phyloP scores from a whole-genome alignment of 177 flowering plant genomes.

The Vitis hybrid region DNA sequence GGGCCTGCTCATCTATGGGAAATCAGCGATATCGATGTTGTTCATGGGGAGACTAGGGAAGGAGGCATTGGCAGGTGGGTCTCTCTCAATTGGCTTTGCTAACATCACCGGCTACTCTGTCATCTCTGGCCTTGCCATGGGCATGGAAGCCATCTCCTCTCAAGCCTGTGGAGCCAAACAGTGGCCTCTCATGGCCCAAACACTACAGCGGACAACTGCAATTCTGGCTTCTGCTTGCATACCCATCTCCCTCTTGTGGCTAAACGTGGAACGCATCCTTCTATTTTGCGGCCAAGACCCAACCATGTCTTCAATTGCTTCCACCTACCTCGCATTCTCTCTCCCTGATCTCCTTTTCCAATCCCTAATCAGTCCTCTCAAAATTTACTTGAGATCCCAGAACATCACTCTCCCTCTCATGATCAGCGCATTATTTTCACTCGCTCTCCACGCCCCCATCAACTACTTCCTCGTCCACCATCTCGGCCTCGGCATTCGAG shows the following conservation, averaged over 20 bases:
- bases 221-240: slow-evolving; percentile 35
- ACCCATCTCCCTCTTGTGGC: slow-evolving; percentile 62
- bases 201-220: slow-evolving; percentile 46
- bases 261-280: slow-evolving; percentile 40
- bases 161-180: slow-evolving; percentile 62
- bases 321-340: slow-evolving; percentile 37
- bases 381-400: slow-evolving; percentile 47
- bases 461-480: slow-evolving; percentile 36
- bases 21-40: slow-evolving; percentile 43
- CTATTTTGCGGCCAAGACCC: slow-evolving; percentile 43
- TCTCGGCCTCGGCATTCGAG: slow-evolving; percentile 38
- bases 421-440: slow-evolving; percentile 26
- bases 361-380: slow-evolving; percentile 50
- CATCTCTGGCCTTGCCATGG: slow-evolving; percentile 59
- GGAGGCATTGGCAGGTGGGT: slow-evolving; percentile 56
- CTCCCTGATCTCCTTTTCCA: slow-evolving; percentile 55
- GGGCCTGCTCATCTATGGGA: slow-evolving; percentile 48
- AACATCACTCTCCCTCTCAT: slow-evolving; percentile 46
- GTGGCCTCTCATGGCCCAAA: slow-evolving; percentile 40
- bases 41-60: slow-evolving; percentile 63
- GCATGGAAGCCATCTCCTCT: slow-evolving; percentile 61
- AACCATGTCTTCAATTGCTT: slow-evolving; percentile 38
- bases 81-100: slow-evolving; percentile 56
- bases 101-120: slow-evolving; percentile 73
- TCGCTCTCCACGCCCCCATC: slow-evolving; percentile 44